Conservation (phyloP, 78 protist genomes). For the Speleostelium caveatum region DNA sequence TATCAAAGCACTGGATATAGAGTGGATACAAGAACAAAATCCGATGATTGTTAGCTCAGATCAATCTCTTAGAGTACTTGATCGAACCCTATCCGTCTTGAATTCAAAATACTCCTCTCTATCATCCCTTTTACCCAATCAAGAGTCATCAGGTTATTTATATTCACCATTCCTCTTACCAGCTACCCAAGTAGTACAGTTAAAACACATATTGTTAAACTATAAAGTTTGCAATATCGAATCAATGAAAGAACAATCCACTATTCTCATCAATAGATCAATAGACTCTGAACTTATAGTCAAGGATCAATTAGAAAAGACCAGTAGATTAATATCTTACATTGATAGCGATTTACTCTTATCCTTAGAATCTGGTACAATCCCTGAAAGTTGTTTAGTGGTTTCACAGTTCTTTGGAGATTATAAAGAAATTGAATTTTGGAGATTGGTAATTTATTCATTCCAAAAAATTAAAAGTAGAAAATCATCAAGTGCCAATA, state of each 20-base stretch:
- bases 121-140: neutral
- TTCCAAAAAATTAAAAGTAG: neutral
- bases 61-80: slow-evolving; percentile 34
- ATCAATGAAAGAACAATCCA: neutral
- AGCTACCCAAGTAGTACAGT: slow-evolving; percentile 5
- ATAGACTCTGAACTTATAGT: neutral
- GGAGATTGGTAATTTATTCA: slow-evolving; percentile 39
- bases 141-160: slow-evolving; percentile 8
- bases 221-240: neutral
- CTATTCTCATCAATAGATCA: neutral
- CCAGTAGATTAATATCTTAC: slow-evolving; percentile 4
- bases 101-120: slow-evolving; percentile 2
- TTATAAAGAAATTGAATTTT: slow-evolving; percentile 23
- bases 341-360: slow-evolving; percentile 9
- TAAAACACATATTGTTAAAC: slow-evolving; percentile 16
- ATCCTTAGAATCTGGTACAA: neutral
- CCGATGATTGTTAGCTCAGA: slow-evolving; percentile 50
- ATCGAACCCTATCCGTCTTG: slow-evolving; percentile 10
- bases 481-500: neutral
- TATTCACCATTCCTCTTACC: slow-evolving; percentile 59
- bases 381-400: slow-evolving; percentile 15
- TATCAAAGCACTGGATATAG: slow-evolving; percentile 53
- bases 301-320: slow-evolving; percentile 39
- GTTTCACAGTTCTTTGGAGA: slow-evolving; percentile 74
- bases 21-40: slow-evolving; percentile 38